Evolutionary conservation across 1,139 yeast genomes (phyloP).

Genomic region (Taphrina communis): DNA sequence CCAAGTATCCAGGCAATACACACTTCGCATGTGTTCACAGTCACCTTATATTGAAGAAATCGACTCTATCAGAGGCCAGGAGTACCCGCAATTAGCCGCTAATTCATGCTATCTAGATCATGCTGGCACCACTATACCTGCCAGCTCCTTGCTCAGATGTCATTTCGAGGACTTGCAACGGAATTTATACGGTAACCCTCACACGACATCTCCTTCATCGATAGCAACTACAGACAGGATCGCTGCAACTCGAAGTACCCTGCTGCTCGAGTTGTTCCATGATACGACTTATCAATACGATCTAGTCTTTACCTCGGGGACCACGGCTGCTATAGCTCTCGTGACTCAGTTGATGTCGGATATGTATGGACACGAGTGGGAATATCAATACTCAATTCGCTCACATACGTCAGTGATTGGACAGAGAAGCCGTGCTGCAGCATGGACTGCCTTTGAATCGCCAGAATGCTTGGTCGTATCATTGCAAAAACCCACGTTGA

Average conservation of each 20-base stretch:
- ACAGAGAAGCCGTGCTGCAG: conserved; percentile 50
- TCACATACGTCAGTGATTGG: conserved; percentile 57
- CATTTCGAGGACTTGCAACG: conserved; percentile 48
- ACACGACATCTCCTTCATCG: conserved; percentile 52
- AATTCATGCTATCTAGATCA: conserved; percentile 52
- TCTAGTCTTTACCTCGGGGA: conserved; percentile 54
- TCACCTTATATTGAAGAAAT: conserved; percentile 15
- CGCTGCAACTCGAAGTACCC: conserved; percentile 49
- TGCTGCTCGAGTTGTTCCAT: conserved; percentile 50
- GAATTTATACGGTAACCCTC: conserved; percentile 54
- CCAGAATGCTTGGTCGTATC: not conserved
- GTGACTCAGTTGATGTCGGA: conserved; percentile 51
- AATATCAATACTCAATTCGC: conserved; percentile 50
- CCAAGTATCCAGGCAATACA: too few relatives aligned
- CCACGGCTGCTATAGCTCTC: conserved; percentile 55
- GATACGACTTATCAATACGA: conserved; percentile 50
- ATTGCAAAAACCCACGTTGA: conserved; percentile 46
- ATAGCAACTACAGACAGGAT: conserved; percentile 48
- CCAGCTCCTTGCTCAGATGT: conserved; percentile 49
- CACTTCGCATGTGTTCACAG: not conserved
- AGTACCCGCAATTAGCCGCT: conserved; percentile 21
- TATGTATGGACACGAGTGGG: conserved; percentile 27
- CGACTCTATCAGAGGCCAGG: not conserved
- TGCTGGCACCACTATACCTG: conserved; percentile 55
- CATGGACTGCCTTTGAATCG: conserved; percentile 9